Evolutionary conservation across 257 asterid species (phyloP).

Genomic region (Dorcoceras hygrometricum): DNA sequence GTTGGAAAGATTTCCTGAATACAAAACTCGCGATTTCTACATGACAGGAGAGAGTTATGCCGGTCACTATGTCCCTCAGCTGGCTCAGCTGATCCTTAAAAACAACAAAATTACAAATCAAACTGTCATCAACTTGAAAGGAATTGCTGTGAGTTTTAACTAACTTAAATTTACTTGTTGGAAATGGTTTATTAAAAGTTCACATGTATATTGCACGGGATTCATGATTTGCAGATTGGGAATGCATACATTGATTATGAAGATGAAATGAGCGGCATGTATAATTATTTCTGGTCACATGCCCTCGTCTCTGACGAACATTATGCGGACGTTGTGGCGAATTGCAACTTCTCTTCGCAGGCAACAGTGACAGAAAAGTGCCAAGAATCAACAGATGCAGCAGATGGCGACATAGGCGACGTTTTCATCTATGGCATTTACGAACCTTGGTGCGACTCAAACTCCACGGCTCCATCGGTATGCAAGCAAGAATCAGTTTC

Average conservation of each 20-base stretch:
- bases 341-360: constrained; percentile 28
- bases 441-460: constrained; percentile 31
- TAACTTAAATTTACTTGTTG: too few species aligned
- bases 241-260: constrained; percentile 34
- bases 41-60: constrained; percentile 42
- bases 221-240: constrained; percentile 31
- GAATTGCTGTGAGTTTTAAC: constrained; percentile 33
- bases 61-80: constrained; percentile 43
- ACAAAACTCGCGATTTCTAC: constrained; percentile 34
- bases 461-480: neutral
- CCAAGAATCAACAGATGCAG: neutral
- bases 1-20: constrained; percentile 22
- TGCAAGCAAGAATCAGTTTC: neutral
- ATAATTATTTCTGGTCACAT: constrained; percentile 33
- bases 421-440: constrained; percentile 29
- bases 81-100: constrained; percentile 34
- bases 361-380: constrained; percentile 4
- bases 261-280: constrained; percentile 15
- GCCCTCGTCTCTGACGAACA: constrained; percentile 31
- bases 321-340: constrained; percentile 17
- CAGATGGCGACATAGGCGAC: neutral
- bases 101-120: constrained; percentile 30
- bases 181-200: neutral
- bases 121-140: constrained; percentile 30
- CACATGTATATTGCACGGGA: neutral